Evolutionary conservation across 106 monocot species (phyloP).

Genomic region (Apostasia ramifera): DNA sequence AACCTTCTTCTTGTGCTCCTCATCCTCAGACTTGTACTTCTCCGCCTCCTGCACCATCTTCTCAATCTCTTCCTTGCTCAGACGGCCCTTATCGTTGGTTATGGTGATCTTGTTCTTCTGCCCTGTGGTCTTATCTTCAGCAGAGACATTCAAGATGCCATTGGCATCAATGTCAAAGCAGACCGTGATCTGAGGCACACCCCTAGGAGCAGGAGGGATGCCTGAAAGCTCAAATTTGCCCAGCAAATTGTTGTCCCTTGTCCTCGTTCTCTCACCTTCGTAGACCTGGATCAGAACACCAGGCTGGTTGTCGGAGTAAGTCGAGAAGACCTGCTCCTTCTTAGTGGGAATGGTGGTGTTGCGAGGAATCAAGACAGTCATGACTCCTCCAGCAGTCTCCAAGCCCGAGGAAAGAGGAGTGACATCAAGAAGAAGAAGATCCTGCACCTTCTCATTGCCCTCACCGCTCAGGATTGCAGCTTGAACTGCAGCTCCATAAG

Average conservation of each 20-base stretch:
- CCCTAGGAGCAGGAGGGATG: not conserved
- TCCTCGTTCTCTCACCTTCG: conserved; percentile 41
- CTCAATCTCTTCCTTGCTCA: conserved; percentile 72
- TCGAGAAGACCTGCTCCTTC: conserved; percentile 29
- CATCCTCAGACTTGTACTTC: conserved; percentile 45
- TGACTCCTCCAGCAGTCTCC: conserved; percentile 27
- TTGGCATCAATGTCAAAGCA: conserved; percentile 38
- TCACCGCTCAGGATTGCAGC: conserved; percentile 43
- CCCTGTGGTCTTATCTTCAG: conserved; percentile 48
- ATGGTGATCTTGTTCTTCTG: conserved; percentile 80
- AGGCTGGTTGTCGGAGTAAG: conserved; percentile 33
- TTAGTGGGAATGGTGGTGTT: conserved; percentile 35
- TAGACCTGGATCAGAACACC: conserved; percentile 34
- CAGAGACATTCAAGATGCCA: conserved; percentile 42
- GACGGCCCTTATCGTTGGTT: conserved; percentile 61
- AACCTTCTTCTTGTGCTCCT: conserved; percentile 42
- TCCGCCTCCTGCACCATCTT: conserved; percentile 65
- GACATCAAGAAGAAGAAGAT: conserved; percentile 24
- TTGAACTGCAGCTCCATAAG: conserved; percentile 28
- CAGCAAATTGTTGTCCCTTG: conserved; percentile 35
- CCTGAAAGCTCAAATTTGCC: conserved; percentile 30
- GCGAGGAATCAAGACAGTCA: conserved; percentile 29
- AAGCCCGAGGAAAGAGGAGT: conserved; percentile 26
- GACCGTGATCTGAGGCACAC: conserved; percentile 57
- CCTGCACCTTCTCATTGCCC: conserved; percentile 50